phyloP scores from a whole-genome alignment of 495 filamentous ascomycete genomes.

The Tuber umbilicatum region DNA sequence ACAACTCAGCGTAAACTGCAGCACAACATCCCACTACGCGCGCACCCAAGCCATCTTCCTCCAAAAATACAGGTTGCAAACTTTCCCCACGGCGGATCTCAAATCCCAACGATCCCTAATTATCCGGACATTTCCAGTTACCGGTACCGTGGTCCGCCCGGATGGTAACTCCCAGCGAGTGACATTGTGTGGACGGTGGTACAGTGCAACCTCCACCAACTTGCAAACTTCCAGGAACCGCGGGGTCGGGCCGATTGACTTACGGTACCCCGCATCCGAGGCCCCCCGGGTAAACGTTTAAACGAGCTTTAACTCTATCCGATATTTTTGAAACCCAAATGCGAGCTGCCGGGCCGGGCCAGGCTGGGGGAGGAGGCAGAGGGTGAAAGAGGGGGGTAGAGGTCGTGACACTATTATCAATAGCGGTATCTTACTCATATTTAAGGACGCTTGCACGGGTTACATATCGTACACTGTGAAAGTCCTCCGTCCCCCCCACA shows the following conservation, averaged over 20 bases:
- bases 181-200: not conserved
- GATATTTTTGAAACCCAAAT: too few species aligned
- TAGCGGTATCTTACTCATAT: not conserved
- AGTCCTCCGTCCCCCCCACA: not conserved
- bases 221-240: not conserved
- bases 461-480: not conserved
- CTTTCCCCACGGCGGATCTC: not conserved
- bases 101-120: not conserved
- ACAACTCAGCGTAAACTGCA: not conserved
- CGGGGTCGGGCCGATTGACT: not conserved
- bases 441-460: not conserved
- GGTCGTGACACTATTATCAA: not conserved
- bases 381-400: not conserved
- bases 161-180: not conserved
- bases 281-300: not conserved
- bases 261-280: not conserved
- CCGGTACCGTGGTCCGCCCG: too few species aligned
- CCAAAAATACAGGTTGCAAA: too few species aligned
- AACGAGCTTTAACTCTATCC: too few species aligned
- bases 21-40: not conserved
- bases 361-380: not conserved
- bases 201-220: not conserved
- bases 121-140: not conserved
- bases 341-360: not conserved
- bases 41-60: not conserved